These are phyloP conservation scores for Eimeria maxima DNA, from an alignment of 169 alveolate genomes.

Conservation along the genomic window DNA sequence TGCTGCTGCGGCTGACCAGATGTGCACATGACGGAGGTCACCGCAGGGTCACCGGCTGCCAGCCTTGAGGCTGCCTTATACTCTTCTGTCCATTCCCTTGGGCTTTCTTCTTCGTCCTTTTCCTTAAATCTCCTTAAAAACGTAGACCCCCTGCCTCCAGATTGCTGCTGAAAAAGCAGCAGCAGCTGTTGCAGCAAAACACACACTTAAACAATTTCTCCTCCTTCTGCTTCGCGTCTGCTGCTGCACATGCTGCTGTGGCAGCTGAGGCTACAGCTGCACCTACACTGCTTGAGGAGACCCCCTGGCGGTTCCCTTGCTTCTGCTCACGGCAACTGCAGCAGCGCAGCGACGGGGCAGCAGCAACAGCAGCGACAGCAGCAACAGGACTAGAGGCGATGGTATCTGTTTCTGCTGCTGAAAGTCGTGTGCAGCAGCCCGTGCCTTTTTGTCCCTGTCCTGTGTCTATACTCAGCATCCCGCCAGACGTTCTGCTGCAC, in stretches of 20 bases:
- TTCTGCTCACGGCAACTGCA: background rate
- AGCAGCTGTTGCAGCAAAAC: too few relatives aligned
- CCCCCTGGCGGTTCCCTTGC: background rate
- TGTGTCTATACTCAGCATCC: background rate
- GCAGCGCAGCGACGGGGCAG: background rate
- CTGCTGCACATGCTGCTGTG: too few relatives aligned
- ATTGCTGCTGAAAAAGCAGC: background rate
- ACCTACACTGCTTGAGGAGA: too few relatives aligned
- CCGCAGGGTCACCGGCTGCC: background rate
- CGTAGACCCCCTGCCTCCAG: background rate
- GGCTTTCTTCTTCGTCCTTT: background rate
- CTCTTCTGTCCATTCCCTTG: background rate
- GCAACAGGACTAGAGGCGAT: background rate
- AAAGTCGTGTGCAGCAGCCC: background rate
- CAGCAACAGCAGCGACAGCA: constrained; percentile 7
- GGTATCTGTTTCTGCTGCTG: constrained; percentile 1
- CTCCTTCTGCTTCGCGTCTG: background rate
- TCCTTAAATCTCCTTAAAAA: background rate
- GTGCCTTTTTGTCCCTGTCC: background rate
- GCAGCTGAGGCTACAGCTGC: background rate
- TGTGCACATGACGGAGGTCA: background rate
- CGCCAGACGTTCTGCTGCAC: background rate
- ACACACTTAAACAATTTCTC: background rate
- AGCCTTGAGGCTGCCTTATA: background rate
- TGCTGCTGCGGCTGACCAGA: background rate